Conservation (phyloP, 2,329 filamentous ascomycete genomes). For the Ascochyta fabae region DNA sequence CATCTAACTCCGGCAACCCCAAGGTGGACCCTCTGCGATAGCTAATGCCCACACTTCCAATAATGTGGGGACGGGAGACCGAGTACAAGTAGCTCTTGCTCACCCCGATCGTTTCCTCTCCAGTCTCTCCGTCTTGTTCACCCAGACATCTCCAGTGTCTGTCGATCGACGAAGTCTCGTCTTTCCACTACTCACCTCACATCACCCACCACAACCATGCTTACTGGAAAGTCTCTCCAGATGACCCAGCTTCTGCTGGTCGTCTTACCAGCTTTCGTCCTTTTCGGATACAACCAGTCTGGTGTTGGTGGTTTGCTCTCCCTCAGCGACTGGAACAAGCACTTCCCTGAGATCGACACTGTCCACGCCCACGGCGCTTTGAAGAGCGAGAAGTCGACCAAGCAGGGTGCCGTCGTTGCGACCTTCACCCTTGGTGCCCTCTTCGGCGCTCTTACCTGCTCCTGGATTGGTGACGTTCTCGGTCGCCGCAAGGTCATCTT, state of each 20-base stretch:
- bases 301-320: constrained; percentile 58
- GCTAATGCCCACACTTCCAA: constrained; percentile 22
- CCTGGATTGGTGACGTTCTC: constrained; percentile 54
- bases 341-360: constrained; percentile 60
- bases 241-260: constrained; percentile 47
- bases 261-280: constrained; percentile 53
- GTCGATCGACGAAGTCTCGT: constrained; percentile 13
- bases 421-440: constrained; percentile 56
- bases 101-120: constrained; percentile 4
- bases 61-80: constrained; percentile 28
- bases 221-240: constrained; percentile 37
- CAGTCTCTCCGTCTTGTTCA: constrained; percentile 15
- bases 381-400: constrained; percentile 54
- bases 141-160: constrained; percentile 9
- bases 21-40: constrained; percentile 12
- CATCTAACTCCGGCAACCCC: constrained; percentile 7
- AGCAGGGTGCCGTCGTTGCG: constrained; percentile 55
- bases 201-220: constrained; percentile 18
- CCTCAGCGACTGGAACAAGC: constrained; percentile 48
- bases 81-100: constrained; percentile 28
- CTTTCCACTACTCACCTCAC: background rate
- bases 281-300: constrained; percentile 62
- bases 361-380: constrained; percentile 50
- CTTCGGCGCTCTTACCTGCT: constrained; percentile 55
- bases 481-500: constrained; percentile 56